Evolutionary conservation across 2,329 filamentous ascomycete species (phyloP).

Genomic region (Alternaria conjuncta): DNA sequence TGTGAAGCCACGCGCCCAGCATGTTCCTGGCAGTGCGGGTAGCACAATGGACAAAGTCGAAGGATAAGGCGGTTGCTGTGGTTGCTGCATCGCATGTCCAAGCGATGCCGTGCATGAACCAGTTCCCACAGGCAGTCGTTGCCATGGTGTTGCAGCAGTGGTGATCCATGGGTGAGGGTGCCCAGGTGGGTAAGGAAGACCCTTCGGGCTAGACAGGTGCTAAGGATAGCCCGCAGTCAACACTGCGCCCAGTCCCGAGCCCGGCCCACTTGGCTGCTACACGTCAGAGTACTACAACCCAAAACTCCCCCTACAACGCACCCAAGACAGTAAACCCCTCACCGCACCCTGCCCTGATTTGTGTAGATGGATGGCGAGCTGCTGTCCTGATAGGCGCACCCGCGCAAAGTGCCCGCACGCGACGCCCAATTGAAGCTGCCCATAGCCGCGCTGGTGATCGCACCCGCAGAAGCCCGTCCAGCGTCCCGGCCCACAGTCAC

Average conservation of each 20-base stretch:
- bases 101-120: background rate
- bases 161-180: background rate
- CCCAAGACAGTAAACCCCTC: slow-evolving; percentile 10
- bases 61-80: background rate
- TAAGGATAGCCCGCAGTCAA: slow-evolving; percentile 2
- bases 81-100: background rate
- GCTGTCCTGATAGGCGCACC: slow-evolving; percentile 42
- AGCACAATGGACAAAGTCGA: background rate
- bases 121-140: background rate
- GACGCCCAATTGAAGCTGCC: slow-evolving; percentile 37
- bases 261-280: slow-evolving; percentile 19
- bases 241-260: slow-evolving; percentile 8
- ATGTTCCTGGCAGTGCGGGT: slow-evolving; percentile 6
- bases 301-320: slow-evolving; percentile 18
- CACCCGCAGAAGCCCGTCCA: slow-evolving; percentile 26
- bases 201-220: background rate
- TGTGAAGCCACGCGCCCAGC: slow-evolving; percentile 9
- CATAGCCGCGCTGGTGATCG: slow-evolving; percentile 38
- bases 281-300: slow-evolving; percentile 26
- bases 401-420: slow-evolving; percentile 26
- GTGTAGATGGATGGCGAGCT: slow-evolving; percentile 36
- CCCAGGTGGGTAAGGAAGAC: slow-evolving; percentile 3
- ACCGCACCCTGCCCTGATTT: slow-evolving; percentile 16
- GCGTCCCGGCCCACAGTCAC: slow-evolving; percentile 25
- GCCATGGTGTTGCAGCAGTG: slow-evolving; percentile 5